Evolutionary conservation across 148 eudicot species (phyloP).

Genomic region (Heliosperma pusillum): DNA sequence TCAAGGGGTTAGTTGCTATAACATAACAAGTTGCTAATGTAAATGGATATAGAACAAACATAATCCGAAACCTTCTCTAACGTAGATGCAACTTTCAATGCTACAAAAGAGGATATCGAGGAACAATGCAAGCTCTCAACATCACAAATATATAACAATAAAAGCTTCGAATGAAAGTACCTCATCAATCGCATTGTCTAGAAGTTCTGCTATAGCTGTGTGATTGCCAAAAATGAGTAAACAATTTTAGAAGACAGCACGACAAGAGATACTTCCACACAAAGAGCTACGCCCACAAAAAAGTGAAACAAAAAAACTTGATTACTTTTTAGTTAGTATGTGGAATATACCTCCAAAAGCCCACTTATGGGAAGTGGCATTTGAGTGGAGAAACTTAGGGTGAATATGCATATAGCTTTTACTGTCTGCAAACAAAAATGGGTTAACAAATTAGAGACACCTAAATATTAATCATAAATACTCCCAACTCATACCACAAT

Average conservation of each 20-base stretch:
- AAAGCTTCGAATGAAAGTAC: slow-evolving; percentile 29
- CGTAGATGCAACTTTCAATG: background rate
- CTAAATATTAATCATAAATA: background rate
- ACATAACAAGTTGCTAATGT: background rate
- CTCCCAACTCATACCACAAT: background rate
- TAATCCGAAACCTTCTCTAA: background rate
- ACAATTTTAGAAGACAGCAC: slow-evolving; percentile 3
- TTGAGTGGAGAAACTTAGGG: slow-evolving; percentile 89
- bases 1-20: background rate
- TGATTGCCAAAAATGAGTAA: slow-evolving; percentile 15
- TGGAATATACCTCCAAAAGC: slow-evolving; percentile 74
- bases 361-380: slow-evolving; percentile 98
- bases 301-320: slow-evolving; percentile 1
- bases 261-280: slow-evolving; percentile 13
- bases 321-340: background rate
- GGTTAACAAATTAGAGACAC: background rate
- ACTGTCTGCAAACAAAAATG: slow-evolving; percentile 38
- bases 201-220: slow-evolving; percentile 91
- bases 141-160: background rate
- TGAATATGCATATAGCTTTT: slow-evolving; percentile 63
- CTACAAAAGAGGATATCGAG: background rate
- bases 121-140: background rate
- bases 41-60: background rate
- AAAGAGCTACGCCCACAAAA: slow-evolving; percentile 2
- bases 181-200: slow-evolving; percentile 96